phyloP scores from a whole-genome alignment of 2,329 filamentous ascomycete genomes.

The Tothia fuscella region DNA sequence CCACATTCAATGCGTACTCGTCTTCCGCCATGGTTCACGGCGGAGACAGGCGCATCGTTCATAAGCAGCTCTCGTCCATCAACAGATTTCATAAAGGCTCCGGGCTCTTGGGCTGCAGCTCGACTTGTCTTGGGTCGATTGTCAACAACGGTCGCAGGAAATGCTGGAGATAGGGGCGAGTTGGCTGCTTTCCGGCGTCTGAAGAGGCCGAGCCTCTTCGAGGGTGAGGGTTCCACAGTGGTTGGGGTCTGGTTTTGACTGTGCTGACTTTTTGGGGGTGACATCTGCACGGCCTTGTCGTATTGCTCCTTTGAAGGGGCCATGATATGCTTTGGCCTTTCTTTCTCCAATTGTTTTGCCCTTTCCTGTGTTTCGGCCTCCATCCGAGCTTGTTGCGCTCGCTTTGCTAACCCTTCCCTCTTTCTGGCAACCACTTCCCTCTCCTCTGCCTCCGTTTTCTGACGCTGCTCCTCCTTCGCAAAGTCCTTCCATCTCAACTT shows the following conservation, averaged over 20 bases:
- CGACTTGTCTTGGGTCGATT: slow-evolving; percentile 5
- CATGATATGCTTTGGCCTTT: not conserved
- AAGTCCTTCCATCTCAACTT: not conserved
- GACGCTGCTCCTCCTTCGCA: not conserved
- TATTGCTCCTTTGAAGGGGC: not conserved
- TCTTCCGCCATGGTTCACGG: slow-evolving; percentile 61
- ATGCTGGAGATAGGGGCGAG: slow-evolving; percentile 1
- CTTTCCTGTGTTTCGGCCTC: slow-evolving; percentile 5
- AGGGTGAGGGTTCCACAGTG: too few relatives aligned
- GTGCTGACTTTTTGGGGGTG: too few relatives aligned
- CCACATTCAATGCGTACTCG: slow-evolving; percentile 56
- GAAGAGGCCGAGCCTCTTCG: too few relatives aligned
- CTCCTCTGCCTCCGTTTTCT: slow-evolving; percentile 5
- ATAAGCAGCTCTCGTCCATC: slow-evolving; percentile 39
- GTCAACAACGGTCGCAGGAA: not conserved
- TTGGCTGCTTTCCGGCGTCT: slow-evolving; percentile 7
- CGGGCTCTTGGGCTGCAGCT: slow-evolving; percentile 12
- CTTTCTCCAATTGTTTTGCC: not conserved
- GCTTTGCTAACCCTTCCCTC: not conserved
- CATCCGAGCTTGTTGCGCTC: not conserved
- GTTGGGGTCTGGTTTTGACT: too few relatives aligned
- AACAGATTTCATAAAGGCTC: slow-evolving; percentile 28
- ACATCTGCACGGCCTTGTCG: too few relatives aligned
- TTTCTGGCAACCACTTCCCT: too few relatives aligned
- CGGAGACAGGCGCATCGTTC: slow-evolving; percentile 67